Evolutionary conservation across 768 basidiomycete species (phyloP), one percentile per base, ranked within the genome.

Genomic region (Leucocoprinus birnbaumii): DNA sequence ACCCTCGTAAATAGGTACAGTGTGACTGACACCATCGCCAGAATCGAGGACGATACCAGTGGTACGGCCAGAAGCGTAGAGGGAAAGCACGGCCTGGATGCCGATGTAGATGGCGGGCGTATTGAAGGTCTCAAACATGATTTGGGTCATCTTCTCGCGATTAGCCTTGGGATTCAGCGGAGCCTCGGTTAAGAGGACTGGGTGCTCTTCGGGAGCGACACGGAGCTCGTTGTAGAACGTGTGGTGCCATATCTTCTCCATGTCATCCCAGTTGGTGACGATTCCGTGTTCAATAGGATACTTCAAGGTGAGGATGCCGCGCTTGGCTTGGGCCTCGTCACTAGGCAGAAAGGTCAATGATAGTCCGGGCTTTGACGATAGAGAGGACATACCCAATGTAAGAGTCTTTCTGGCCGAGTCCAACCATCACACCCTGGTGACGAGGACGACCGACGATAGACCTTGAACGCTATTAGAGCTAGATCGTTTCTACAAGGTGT

Each of bases 201-300:
- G 92, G 78, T 93, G 90, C 77, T 93, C 91, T 71, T 94, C 91
- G 26, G 92, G 91, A 3, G 91, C 91, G 62, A 94, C 91, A 75
- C 91, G 90, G 58, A 93, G 85, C 72, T 93, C 92, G 70, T 94
- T 94, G 84, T 92, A 95, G 75, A 95, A 96, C 27, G 94, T 94
- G 79, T 95, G 93, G 71, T 94, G 92, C 93, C 93, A 95, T 70
- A 95, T 95, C 78, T 95, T 94, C 79, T 96, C 94, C 93, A 95
- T 95, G 74, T 95, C 94, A 66, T 95, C 94, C 94, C 94, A 97
- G 85, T 97, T 94, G 72, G 93, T 94, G 70, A 96, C 89, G 68
- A 94, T 90, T 73, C 91, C 92, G 75, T 93, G 91, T 70, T 94
- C 91, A 61, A 94, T 94, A 51, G 92, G 92, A 75, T 94, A 91